Base-by-base conservation (phyloP, 805 yeast species). In the Allodekkera sacchari region DNA sequence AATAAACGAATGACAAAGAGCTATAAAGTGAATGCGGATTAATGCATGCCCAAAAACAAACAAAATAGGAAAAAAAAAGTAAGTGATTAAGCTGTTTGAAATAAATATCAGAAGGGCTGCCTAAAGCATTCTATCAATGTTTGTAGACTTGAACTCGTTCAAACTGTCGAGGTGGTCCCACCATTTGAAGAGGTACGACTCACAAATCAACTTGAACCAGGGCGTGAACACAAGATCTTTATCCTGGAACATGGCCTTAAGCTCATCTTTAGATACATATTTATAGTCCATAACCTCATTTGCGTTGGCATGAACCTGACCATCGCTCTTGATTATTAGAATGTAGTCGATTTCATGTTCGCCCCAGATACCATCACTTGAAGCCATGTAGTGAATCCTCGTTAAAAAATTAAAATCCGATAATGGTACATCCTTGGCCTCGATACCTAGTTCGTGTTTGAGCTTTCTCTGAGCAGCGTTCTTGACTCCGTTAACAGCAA, bases 261-360 rank as follows among this genome's bases (percentile, higher is more conserved):
- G 67, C 45, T 82, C 80, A 1, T 61, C 60, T 17, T 70, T 70
- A 20, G 75, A 61, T 16, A 92, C 97, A 60, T 83, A 92, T 48
- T 66, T 72, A 47, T 63, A 60, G 52, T 82, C 96, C 51, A 77
- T 77, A 30, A 89, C 95, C 56, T 92, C 99, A 52, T 88, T 92
- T 18, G 77, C 71, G 45, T 80, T 79, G 12, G 78, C 68, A 32
- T 63, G 53, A 14, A 63, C 45, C 29, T 59, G 53, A 25, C 72
- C 64, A 33, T 61, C 57, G 14, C 87, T 62, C 46, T 66, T 71
- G 48, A 81, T 78, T 37, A 92, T 76, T 49, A 92, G 67, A 43
- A 92, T 92, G 58, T 92, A 92, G 59, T 92, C 99, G 43, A 92
- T 81, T 60, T 89, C 98, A 51, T 89, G 98, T 55, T 89, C 98